Base-by-base conservation (phyloP, 257 asterid genomes). In the Fraxinus cuspidata region DNA sequence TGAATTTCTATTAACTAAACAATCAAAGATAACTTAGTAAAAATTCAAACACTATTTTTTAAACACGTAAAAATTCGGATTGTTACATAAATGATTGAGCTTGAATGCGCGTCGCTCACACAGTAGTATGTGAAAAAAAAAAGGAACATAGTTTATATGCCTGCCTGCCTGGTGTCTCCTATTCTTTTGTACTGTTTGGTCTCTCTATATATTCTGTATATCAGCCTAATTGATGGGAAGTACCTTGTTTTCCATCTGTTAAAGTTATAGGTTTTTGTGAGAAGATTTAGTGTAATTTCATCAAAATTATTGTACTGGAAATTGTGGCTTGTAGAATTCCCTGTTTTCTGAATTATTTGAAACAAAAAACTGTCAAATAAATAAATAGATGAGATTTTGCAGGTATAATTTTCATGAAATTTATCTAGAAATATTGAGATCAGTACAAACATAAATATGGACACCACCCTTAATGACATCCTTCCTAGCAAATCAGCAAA, bases 31-130 rank as follows among this genome's bases (percentile, higher is more conserved):
- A 31, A 31, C 32, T 1, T 31, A 31, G 3, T 31, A 31, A 31
- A 31, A 31, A 31, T 31, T 31, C 32, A 31, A 3, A 1, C 32
- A 31, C 32, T 31, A 31, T 31, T 31, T 31, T 31, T 31, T 1
- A 31, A 31, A 31, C 32, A 31, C 32, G 32, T 31, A 31, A 31
- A 31, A 31, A 0, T 31, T 31, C 3, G 32, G 32, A 1, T 0
- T 31, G 32, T 31, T 31, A 31, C 32, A 31, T 31, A n/a, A n/a
- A n/a, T n/a, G 83, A 84, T 92, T 25, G 96, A 91, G 88, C 96
- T 95, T 65, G 98, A 95, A 84, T 95, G 99, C 40, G 88, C 92
- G 76, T 94, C 98, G 68, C 96, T 95, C 70, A 85, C 96, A 18
- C 97, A 95, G 79, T 95, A 87, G 80, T 44, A 10, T 10, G 25